Evolutionary conservation across 2,329 filamentous ascomycete genomes (phyloP).

Genomic region (Nigrograna mackinnonii): DNA sequence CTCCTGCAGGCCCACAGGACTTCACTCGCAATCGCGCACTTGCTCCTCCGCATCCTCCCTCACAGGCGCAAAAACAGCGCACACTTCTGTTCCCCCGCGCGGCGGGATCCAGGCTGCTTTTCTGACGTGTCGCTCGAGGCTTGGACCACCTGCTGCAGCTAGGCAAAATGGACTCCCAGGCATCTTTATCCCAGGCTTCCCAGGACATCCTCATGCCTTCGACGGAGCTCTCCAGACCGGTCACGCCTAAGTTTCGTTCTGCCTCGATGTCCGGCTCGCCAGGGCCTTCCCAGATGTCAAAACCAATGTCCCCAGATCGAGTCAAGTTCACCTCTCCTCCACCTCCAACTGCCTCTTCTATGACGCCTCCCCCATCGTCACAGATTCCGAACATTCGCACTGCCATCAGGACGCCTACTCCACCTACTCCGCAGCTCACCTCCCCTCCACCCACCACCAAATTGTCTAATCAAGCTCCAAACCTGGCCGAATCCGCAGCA

Average conservation of each 20-base stretch:
- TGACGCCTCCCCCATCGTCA: slow-evolving; percentile 67
- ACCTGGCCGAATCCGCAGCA: slow-evolving; percentile 33
- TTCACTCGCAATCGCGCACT: slow-evolving; percentile 4
- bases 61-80: background rate
- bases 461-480: slow-evolving; percentile 27
- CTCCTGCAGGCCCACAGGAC: slow-evolving; percentile 9
- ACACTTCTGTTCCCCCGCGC: slow-evolving; percentile 7
- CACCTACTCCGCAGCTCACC: slow-evolving; percentile 52
- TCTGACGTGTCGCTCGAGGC: slow-evolving; percentile 30
- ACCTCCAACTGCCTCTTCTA: slow-evolving; percentile 53
- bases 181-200: slow-evolving; percentile 24
- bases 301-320: slow-evolving; percentile 25
- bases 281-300: slow-evolving; percentile 16
- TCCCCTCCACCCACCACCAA: slow-evolving; percentile 52
- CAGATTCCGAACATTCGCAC: slow-evolving; percentile 52
- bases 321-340: slow-evolving; percentile 42
- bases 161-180: slow-evolving; percentile 34
- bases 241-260: slow-evolving; percentile 24
- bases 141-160: slow-evolving; percentile 19
- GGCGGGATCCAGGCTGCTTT: slow-evolving; percentile 10
- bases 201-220: slow-evolving; percentile 35
- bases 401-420: slow-evolving; percentile 52
- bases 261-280: slow-evolving; percentile 23
- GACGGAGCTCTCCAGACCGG: slow-evolving; percentile 29
- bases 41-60: no score